These are phyloP conservation scores for Mortierella alpina DNA, from an alignment of 192 early-diverging fungal genomes.

Conservation along the genomic window DNA sequence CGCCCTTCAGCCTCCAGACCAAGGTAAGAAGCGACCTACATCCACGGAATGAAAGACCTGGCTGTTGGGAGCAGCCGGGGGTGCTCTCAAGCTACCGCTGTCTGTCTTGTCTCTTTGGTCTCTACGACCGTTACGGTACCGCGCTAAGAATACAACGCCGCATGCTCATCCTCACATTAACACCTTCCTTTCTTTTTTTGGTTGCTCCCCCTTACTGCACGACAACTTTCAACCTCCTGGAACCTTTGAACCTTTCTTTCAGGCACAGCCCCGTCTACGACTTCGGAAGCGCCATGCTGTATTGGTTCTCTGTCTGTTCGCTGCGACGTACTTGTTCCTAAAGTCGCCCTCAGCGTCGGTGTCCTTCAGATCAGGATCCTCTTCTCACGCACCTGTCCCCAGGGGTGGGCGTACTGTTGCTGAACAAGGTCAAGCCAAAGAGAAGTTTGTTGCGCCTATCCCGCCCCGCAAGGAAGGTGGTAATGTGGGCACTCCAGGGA, in stretches of 20 bases:
- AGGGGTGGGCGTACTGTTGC: background rate
- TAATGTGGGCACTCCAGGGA: too few relatives aligned
- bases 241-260: too few relatives aligned
- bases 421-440: constrained; percentile 6
- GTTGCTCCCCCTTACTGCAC: background rate
- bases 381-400: background rate
- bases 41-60: background rate
- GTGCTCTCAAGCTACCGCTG: background rate
- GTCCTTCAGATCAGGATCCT: background rate
- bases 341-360: constrained; percentile 19
- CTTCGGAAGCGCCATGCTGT: constrained; percentile 50
- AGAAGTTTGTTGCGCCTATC: background rate
- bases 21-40: constrained; percentile 16
- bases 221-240: too few relatives aligned
- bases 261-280: constrained; percentile 7
- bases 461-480: background rate
- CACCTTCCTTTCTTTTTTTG: background rate
- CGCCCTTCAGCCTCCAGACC: constrained; percentile 12
- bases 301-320: constrained; percentile 29
- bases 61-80: background rate
- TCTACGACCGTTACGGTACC: too few relatives aligned
- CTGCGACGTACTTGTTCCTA: constrained; percentile 35
- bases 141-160: too few relatives aligned
- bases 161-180: background rate
- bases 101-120: background rate